phyloP scores from a whole-genome alignment of 83 land plant genomes.

The Thuja plicata region DNA sequence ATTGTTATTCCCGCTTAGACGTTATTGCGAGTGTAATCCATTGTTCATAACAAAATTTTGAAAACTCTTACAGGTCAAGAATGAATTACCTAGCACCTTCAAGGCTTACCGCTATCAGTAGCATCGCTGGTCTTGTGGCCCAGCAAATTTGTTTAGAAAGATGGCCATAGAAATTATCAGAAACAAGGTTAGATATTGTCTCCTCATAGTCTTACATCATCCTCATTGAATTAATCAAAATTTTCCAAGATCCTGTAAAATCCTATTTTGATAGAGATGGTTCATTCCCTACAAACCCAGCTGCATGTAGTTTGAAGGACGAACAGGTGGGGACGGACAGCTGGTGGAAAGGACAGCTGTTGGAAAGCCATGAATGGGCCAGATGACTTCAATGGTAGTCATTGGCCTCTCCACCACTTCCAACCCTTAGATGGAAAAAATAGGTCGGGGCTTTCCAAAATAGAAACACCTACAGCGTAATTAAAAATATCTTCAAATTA shows the following conservation, averaged over 20 bases:
- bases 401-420: too few species aligned
- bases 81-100: constrained; percentile 62
- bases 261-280: too few species aligned
- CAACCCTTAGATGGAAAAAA: too few species aligned
- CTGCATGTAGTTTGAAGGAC: too few species aligned
- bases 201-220: not conserved
- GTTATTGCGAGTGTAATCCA: not conserved
- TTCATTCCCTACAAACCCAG: too few species aligned
- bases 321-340: too few species aligned
- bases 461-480: too few species aligned
- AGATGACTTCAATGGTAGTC: too few species aligned
- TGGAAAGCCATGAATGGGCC: too few species aligned
- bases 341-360: too few species aligned
- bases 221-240: not conserved
- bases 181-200: constrained; percentile 21
- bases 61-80: constrained; percentile 40
- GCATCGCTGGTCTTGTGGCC: constrained; percentile 74
- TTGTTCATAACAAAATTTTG: not conserved
- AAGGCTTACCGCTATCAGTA: constrained; percentile 64
- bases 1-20: not conserved
- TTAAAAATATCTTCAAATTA: too few species aligned
- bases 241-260: not conserved
- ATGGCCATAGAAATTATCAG: constrained; percentile 39
- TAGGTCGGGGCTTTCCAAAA: too few species aligned
- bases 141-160: constrained; percentile 55